Evolutionary conservation across 73 alveolate genomes (phyloP).

Genomic region (Loxodes magnus): DNA sequence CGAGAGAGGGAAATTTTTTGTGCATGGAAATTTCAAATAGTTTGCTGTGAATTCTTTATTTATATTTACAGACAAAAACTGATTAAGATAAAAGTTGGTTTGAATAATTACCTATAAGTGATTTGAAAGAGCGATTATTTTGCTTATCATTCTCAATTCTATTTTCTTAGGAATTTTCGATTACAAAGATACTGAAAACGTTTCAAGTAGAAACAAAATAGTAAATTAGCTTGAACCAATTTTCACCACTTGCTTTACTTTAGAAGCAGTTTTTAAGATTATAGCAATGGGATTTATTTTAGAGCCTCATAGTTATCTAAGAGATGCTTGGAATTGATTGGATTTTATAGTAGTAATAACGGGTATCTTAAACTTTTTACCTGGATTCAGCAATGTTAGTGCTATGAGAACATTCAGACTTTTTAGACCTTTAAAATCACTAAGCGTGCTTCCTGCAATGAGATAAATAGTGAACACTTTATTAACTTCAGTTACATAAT

Average conservation of each 20-base stretch:
- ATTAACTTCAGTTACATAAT: slow-evolving; percentile 32
- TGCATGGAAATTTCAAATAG: too few species aligned
- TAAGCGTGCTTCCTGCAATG: slow-evolving; percentile 27
- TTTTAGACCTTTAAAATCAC: slow-evolving; percentile 34
- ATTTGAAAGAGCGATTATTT: slow-evolving; percentile 7
- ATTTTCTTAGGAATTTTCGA: slow-evolving; percentile 18
- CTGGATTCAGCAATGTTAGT: slow-evolving; percentile 27
- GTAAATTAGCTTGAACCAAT: slow-evolving; percentile 13
- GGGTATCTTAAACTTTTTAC: slow-evolving; percentile 48
- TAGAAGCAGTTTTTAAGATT: slow-evolving; percentile 31
- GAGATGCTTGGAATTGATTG: slow-evolving; percentile 61
- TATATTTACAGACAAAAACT: too few species aligned
- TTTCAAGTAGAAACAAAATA: slow-evolving; percentile 7
- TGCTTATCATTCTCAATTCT: slow-evolving; percentile 9
- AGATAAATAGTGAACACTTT: slow-evolving; percentile 23
- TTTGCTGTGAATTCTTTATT: too few species aligned
- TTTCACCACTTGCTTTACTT: slow-evolving; percentile 21
- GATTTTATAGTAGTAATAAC: slow-evolving; percentile 52
- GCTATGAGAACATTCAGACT: slow-evolving; percentile 89
- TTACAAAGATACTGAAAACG: slow-evolving; percentile 1
- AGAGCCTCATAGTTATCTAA: slow-evolving; percentile 20
- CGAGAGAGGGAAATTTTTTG: too few species aligned
- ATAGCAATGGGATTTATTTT: slow-evolving; percentile 32
- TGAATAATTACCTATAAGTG: too few species aligned
- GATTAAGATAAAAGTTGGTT: too few species aligned